Conservation (phyloP, 805 yeast genomes). For the Ogataea haglerorum region DNA sequence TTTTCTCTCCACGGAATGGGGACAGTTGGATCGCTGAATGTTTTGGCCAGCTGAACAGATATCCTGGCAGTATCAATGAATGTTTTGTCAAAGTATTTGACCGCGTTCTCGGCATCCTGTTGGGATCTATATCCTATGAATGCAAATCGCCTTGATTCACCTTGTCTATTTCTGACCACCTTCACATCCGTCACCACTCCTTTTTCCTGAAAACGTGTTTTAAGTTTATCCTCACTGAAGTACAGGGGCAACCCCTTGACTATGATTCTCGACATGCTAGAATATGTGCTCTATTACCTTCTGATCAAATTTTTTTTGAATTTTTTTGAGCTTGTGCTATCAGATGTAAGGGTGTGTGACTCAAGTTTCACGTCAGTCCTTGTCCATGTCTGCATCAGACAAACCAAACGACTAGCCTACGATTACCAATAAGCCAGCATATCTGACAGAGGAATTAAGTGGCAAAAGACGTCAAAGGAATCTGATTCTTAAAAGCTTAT, state of each 20-base stretch:
- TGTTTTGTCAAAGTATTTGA: constrained; percentile 66
- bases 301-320: constrained; percentile 5
- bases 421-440: too few relatives aligned
- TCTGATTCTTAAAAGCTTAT: too few relatives aligned
- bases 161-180: constrained; percentile 73
- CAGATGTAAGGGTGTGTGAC: constrained; percentile 7
- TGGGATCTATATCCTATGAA: constrained; percentile 80
- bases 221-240: constrained; percentile 68
- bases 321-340: background rate
- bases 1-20: constrained; percentile 63
- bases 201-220: constrained; percentile 53
- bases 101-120: constrained; percentile 76
- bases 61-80: constrained; percentile 81
- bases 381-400: background rate
- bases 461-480: too few relatives aligned
- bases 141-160: constrained; percentile 89
- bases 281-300: background rate
- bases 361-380: background rate
- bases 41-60: constrained; percentile 77
- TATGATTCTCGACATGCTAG: constrained; percentile 73
- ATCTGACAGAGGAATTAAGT: too few relatives aligned
- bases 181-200: constrained; percentile 84
- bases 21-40: constrained; percentile 79
- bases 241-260: constrained; percentile 86
- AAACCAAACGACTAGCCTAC: background rate